Base-by-base conservation (phyloP, 1,139 yeast species). In the Sugiyamaella japonica region DNA sequence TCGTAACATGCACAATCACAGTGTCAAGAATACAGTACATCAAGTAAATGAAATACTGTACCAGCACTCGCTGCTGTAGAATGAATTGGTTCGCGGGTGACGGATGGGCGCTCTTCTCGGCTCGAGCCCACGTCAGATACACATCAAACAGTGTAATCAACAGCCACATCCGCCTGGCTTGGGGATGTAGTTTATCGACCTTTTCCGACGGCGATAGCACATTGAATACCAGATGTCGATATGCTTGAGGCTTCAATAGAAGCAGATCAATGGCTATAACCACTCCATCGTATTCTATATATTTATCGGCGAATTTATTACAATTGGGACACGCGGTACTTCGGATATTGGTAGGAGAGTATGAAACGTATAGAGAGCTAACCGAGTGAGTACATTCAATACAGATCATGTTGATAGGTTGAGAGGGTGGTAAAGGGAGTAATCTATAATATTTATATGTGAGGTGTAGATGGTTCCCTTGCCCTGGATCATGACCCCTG, bases 91-190 rank as follows among this genome's bases (percentile, higher is more conserved):
- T 36, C 29, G 48, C 39, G 7, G 70, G 16, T 61, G 68, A 51
- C 70, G 66, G 65, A 9, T 52, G 54, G 16, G 54, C 36, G 37
- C 61, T 59, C 60, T 81, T 82, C 68, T 93, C 99, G 59, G 87
- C 91, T 52, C 86, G 82, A 0, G 96, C 96, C 98, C 99, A 93
- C 1, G 83, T 84, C 52, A 93, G 72, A 66, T 93, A 95, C 7
- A 93, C 95, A 61, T 93, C 97, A 63, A 91, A 89, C n/a, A 95
- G 76, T 0, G 89, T 73, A 53, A 87, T 76, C 53, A 93, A 74
- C 2, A 86, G 65, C 63, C 88, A 74, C 47, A 88, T 73, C 37
- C 96, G 75, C 29, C 64, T 52, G 2, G 71, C 66, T 23, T 63
- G 64, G 3, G 66, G 50, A 66, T 65, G 58, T 16, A 69, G 53